A percentile compares a stretch with the other conserved stretches of the same genome.
phyloP scores from a whole-genome alignment of 176 grass and related monocot genomes.

The Typha latifolia region DNA sequence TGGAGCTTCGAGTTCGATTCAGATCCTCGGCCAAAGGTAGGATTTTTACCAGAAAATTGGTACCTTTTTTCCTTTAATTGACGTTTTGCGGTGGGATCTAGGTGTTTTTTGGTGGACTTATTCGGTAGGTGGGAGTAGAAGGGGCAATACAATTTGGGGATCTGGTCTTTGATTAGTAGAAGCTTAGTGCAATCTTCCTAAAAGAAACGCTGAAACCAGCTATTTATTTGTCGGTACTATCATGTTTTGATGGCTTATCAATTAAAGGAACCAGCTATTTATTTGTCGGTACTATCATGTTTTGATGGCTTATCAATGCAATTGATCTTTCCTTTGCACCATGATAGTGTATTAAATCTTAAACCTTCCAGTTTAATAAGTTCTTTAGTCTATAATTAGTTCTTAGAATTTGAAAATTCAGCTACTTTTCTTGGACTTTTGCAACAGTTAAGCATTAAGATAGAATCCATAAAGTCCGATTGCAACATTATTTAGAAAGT shows the following conservation, averaged over 20 bases:
- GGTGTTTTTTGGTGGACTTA: background rate
- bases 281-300: background rate
- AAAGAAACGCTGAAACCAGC: background rate
- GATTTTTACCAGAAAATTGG: background rate
- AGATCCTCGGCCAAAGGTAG: constrained; percentile 55
- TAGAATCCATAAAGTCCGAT: too few species aligned
- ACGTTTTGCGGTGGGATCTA: background rate
- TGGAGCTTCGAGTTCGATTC: constrained; percentile 72
- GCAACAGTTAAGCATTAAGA: background rate
- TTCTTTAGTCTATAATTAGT: background rate
- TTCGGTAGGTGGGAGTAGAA: background rate
- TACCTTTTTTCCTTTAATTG: background rate
- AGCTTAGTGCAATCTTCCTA: background rate
- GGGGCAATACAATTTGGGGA: background rate
- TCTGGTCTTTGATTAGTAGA: background rate
- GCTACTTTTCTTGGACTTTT: background rate
- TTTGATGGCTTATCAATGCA: background rate
- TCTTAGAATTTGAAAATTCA: background rate
- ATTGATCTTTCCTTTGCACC: too few species aligned
- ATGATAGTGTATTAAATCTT: background rate
- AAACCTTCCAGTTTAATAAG: background rate
- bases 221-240: background rate
- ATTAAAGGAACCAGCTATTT: too few species aligned
- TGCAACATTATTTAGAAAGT: too few species aligned
- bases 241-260: background rate